Evolutionary conservation across 73 alveolate species (phyloP), one percentile per base, ranked within the genome.

Genomic region (Paramecium primaurelia): DNA sequence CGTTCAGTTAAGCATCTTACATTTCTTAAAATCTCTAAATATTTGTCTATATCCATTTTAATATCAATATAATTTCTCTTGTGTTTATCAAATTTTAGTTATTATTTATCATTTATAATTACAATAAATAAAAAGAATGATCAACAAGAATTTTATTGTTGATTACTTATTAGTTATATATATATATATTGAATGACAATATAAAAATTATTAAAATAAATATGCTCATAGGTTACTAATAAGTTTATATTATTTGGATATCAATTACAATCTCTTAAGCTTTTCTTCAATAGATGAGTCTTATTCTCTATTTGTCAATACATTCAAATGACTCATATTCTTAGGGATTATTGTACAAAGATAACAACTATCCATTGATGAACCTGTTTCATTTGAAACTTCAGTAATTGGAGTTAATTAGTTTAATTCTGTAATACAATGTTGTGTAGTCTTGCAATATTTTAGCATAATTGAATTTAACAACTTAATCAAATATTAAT

Each of bases 1-100:
- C 95, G 71, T 69, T 97, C 99, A 54, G 98, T 92, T 22, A 97
- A 86, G 77, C 97, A 95, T 60, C 95, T 89, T 7, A 95, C 97
- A 71, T 95, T 94, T 68, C 96, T 94, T 44, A 97, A 93, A 7
- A 93, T 92, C 18, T 92, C 96, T 44, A 97, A 93, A 94, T 97
- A 96, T 69, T 89, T 80, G 83, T 96, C 99, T 20, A 90, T 94
- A 88, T 95, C 95, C 85, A 90, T 60, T 71, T 89, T 18, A 42
- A 42, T 10, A 25, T 9, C 6, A 9, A 42, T 1, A 45, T 59
- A 16, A 36, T 51, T 85, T 54, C 47, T 68, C 84, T 7, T 26
- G 26, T 68, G 28, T 16, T 54, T 54, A 22, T 49, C 8, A 2
- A 5, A 0, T 12, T 49, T 14, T 49, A 16, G 8, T 49, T 49